Base-by-base conservation (phyloP, 2,329 filamentous ascomycete species). In the Diaporthe nobilis region DNA sequence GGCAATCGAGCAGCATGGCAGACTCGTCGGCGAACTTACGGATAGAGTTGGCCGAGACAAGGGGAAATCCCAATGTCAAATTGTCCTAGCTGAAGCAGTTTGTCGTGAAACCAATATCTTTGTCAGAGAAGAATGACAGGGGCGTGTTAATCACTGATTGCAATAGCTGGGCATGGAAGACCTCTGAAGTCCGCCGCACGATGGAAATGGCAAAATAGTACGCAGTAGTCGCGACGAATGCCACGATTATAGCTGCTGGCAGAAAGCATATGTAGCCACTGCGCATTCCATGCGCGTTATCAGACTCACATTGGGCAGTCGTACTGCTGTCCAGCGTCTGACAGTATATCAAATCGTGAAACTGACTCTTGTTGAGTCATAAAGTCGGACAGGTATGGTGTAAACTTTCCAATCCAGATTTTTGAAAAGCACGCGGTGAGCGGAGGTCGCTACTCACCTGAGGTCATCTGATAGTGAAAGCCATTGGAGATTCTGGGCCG, bases 401-500 rank as follows among this genome's bases (percentile, higher is more conserved):
- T 6, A 28, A 28, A 1, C 1, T 55, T 55, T 15, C 12, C 5
- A 55, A 15, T 12, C 6, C 9, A 25, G 7, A 28, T 25, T 13
- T 12, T 53, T 10, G 3, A 12, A 28, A 7, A 20, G 53, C 53
- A 78, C 12, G 13, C 4, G 8, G 9, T 28, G 0, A 51, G 34
- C 13, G 25, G 25, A 9, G 12, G 13, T 57, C 25, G 74, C 12
- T 76, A 34, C 47, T 55, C 34, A n/a, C n/a, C n/a, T n/a, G n/a
- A n/a, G n/a, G n/a, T n/a, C n/a, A 51, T 58, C 34, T 70, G 61
- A 34, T 42, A 70, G 15, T 42, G 60, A 28, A 58, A 58, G n/a
- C 42, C 22, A 22, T 70, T 60, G 20, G 44, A 55, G 47, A 73
- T 31, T n/a, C 17, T 71, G 17, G 71, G 74, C n/a, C 25, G 68